Percentiles rank a stretch among this genome's conserved stretches.
phyloP scores from a whole-genome alignment of 352 stramenopile species.

The Aphanomyces stellatus region DNA sequence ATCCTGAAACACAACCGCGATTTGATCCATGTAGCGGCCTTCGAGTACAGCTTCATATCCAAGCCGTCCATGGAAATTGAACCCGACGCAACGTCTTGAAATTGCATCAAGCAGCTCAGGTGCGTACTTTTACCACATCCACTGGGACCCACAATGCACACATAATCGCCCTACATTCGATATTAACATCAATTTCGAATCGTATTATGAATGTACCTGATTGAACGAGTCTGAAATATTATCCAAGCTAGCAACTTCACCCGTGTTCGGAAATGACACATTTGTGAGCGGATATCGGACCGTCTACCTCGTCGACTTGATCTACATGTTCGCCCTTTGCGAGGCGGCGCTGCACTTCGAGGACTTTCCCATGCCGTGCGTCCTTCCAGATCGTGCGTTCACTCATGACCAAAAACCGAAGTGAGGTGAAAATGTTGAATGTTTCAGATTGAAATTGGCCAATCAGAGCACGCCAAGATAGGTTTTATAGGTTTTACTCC shows the following conservation, averaged over 20 bases:
- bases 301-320: constrained; percentile 18
- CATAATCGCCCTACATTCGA: constrained; percentile 34
- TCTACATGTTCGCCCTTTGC: constrained; percentile 7
- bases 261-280: not conserved
- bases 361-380: constrained; percentile 11
- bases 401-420: not conserved
- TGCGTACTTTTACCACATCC: constrained; percentile 83
- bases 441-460: too few relatives aligned
- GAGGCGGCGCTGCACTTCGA: constrained; percentile 11
- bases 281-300: too few relatives aligned
- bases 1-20: constrained; percentile 79
- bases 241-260: not conserved
- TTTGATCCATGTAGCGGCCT: constrained; percentile 82
- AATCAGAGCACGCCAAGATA: too few relatives aligned
- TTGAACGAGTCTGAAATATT: too few relatives aligned
- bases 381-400: constrained; percentile 12
- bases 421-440: not conserved
- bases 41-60: constrained; percentile 82
- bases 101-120: constrained; percentile 80
- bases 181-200: too few relatives aligned
- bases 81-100: constrained; percentile 67
- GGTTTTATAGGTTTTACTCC: too few relatives aligned
- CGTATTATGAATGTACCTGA: too few relatives aligned
- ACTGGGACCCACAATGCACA: constrained; percentile 73
- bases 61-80: constrained; percentile 70